phyloP scores from a whole-genome alignment of 2,329 filamentous ascomycete genomes.

The Pseudodiploospora longispora region DNA sequence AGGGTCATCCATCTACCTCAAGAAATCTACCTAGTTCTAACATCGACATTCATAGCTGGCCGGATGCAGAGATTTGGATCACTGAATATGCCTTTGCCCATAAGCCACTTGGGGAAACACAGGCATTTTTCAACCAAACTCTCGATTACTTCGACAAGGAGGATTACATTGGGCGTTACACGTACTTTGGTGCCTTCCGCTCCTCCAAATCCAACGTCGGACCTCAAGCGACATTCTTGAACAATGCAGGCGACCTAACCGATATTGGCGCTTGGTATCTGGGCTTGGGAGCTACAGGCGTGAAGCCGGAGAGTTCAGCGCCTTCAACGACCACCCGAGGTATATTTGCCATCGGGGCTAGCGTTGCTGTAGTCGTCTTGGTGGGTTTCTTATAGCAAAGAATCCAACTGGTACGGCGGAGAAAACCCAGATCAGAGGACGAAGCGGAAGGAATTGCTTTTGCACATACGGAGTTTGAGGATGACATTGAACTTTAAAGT shows the following conservation, averaged over 20 bases:
- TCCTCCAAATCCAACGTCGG: constrained; percentile 65
- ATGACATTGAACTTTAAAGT: no score
- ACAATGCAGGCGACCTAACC: constrained; percentile 58
- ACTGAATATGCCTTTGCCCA: constrained; percentile 66
- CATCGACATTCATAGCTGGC: constrained; percentile 36
- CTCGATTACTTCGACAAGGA: constrained; percentile 55
- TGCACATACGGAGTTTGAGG: no score
- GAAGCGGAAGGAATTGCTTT: no score
- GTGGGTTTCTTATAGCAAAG: no score
- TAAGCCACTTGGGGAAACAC: constrained; percentile 46
- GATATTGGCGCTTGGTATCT: constrained; percentile 73
- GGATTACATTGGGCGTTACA: constrained; percentile 56
- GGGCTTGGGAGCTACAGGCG: constrained; percentile 42
- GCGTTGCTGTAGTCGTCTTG: constrained; percentile 3
- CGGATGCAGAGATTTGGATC: constrained; percentile 60
- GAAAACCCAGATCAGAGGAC: no score
- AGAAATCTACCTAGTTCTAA: background rate
- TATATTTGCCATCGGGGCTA: background rate
- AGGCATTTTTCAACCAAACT: constrained; percentile 61
- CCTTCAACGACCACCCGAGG: background rate
- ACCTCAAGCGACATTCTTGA: constrained; percentile 63
- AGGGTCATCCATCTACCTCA: background rate
- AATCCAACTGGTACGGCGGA: no score
- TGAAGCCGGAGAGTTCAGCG: constrained; percentile 25
- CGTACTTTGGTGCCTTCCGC: constrained; percentile 69